phyloP scores from a whole-genome alignment of 192 early-diverging fungal species.

The Polychytrium aggregatum region DNA sequence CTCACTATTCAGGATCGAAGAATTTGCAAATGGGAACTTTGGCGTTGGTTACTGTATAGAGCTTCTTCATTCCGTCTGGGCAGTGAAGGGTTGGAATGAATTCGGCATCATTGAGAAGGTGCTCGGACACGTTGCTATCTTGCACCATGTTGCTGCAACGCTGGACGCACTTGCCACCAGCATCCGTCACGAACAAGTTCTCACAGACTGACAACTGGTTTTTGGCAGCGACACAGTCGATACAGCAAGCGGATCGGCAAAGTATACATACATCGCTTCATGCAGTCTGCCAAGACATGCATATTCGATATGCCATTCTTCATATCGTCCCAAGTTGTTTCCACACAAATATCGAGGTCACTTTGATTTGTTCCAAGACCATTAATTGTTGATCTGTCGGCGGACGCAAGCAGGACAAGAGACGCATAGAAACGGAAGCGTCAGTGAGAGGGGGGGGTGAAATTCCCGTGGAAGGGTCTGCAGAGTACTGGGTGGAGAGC shows the following conservation, averaged over 20 bases:
- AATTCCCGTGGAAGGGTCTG: too few species aligned
- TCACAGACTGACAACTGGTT: too few species aligned
- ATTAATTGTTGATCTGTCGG: constrained; percentile 69
- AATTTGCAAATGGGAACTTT: constrained; percentile 90
- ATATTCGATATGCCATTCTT: constrained; percentile 51
- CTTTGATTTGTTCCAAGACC: constrained; percentile 69
- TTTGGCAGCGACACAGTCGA: too few species aligned
- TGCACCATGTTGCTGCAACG: too few species aligned
- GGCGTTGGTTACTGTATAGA: constrained; percentile 69
- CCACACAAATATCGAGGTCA: constrained; percentile 89
- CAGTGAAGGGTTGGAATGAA: constrained; percentile 1
- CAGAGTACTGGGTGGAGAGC: too few species aligned
- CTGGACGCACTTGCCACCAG: too few species aligned
- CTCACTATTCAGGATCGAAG: constrained; percentile 77
- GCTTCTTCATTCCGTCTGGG: constrained; percentile 67
- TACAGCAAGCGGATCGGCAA: too few species aligned
- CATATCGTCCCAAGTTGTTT: constrained; percentile 70
- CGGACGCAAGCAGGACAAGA: constrained; percentile 4
- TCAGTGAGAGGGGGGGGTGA: too few species aligned
- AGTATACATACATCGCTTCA: constrained; percentile 52
- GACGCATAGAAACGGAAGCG: too few species aligned
- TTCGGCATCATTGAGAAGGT: neutral
- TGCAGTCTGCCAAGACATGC: constrained; percentile 54
- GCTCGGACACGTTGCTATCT: neutral
- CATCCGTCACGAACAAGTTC: too few species aligned